Percentiles rank a stretch among this genome's conserved stretches.
phyloP scores from a whole-genome alignment of 1,139 yeast genomes.

The Yamadazyma diospyri region DNA sequence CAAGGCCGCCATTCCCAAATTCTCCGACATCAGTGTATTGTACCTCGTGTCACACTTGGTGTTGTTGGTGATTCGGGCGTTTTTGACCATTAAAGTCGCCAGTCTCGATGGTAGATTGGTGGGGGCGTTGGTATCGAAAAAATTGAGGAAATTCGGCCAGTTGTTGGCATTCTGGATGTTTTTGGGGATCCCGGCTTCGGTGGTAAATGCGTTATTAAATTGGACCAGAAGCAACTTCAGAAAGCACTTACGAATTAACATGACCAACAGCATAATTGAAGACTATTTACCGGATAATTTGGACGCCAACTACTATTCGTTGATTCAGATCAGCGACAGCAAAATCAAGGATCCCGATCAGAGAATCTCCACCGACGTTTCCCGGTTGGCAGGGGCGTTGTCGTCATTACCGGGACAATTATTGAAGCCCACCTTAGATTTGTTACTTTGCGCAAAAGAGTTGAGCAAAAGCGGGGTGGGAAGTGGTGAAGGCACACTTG shows the following conservation, averaged over 20 bases:
- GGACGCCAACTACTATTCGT: conserved; percentile 44
- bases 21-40: conserved; percentile 31
- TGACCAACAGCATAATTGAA: conserved; percentile 62
- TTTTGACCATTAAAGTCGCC: conserved; percentile 79
- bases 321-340: conserved; percentile 54
- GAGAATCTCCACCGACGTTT: conserved; percentile 74
- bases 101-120: conserved; percentile 83
- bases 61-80: conserved; percentile 64
- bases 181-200: conserved; percentile 82
- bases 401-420: conserved; percentile 83
- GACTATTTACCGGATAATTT: conserved; percentile 64
- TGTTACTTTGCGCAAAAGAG: conserved; percentile 78
- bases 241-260: conserved; percentile 58
- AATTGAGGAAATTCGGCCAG: conserved; percentile 59
- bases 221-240: conserved; percentile 72
- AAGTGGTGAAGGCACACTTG: conserved; percentile 80
- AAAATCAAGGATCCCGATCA: conserved; percentile 75
- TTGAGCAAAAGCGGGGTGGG: conserved; percentile 73
- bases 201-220: conserved; percentile 69
- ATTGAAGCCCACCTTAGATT: conserved; percentile 79
- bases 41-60: conserved; percentile 55
- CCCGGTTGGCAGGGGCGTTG: conserved; percentile 67
- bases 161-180: conserved; percentile 76
- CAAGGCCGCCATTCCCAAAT: conserved; percentile 39
- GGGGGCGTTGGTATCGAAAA: conserved; percentile 74